Evolutionary conservation across 2,329 filamentous ascomycete genomes (phyloP).

Genomic region (Plenodomus tracheiphilus): DNA sequence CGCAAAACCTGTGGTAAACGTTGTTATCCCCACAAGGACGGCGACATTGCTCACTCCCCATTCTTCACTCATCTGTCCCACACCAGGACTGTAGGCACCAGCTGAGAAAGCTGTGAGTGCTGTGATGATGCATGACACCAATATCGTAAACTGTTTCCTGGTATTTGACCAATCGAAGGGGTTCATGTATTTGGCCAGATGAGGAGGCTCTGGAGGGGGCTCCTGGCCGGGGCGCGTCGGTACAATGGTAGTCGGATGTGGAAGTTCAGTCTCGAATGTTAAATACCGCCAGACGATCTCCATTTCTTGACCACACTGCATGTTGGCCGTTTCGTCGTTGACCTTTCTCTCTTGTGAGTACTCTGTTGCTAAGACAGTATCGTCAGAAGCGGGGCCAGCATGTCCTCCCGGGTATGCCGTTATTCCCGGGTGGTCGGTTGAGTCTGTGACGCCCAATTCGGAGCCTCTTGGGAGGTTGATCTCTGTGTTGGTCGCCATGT

Average conservation of each 20-base stretch:
- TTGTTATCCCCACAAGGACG: conserved; percentile 74
- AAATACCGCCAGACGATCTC: conserved; percentile 63
- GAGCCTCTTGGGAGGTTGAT: conserved; percentile 35
- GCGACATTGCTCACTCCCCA: conserved; percentile 69
- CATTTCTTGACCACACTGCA: conserved; percentile 3
- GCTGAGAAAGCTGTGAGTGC: conserved; percentile 78
- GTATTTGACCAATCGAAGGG: conserved; percentile 73
- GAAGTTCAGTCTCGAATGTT: conserved; percentile 63
- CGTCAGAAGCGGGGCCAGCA: conserved; percentile 14
- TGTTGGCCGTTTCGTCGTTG: conserved; percentile 7
- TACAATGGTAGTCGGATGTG: conserved; percentile 48
- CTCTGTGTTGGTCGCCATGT: conserved; percentile 44
- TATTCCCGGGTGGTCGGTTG: conserved; percentile 35
- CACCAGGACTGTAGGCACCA: conserved; percentile 75
- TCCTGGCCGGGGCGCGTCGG: conserved; percentile 36
- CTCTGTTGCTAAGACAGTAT: conserved; percentile 17
- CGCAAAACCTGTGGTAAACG: conserved; percentile 76
- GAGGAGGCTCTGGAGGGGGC: conserved; percentile 61
- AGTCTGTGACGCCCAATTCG: conserved; percentile 13
- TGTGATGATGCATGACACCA: conserved; percentile 75
- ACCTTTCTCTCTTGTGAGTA: conserved; percentile 14
- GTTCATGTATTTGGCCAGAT: conserved; percentile 67
- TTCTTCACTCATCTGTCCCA: conserved; percentile 65
- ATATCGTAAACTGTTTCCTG: conserved; percentile 72
- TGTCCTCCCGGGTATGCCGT: conserved; percentile 12